phyloP scores from a whole-genome alignment of 768 basidiomycete genomes.

The Nevesoporus exiguus region DNA sequence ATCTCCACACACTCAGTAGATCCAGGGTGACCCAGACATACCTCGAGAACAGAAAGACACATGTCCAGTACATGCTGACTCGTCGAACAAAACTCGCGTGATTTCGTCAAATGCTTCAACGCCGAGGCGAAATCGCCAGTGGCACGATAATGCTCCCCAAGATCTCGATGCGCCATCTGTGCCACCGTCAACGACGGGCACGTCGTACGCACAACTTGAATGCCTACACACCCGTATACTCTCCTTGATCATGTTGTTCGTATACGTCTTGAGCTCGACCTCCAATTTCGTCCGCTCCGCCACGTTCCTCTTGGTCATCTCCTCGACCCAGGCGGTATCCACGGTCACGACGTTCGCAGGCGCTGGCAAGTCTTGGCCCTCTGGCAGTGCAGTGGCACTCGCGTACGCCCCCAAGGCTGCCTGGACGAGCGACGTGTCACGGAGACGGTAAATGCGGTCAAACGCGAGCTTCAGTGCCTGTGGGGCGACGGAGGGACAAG shows the following conservation, averaged over 20 bases:
- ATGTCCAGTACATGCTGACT: slow-evolving; percentile 92
- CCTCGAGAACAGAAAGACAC: slow-evolving; percentile 81
- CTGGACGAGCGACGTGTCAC: slow-evolving; percentile 64
- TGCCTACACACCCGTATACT: slow-evolving; percentile 74
- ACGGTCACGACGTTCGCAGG: slow-evolving; percentile 46
- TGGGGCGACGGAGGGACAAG: slow-evolving; percentile 65
- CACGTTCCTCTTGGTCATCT: slow-evolving; percentile 57
- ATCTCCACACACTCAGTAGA: not conserved
- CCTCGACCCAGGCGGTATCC: slow-evolving; percentile 74
- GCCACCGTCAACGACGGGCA: not conserved
- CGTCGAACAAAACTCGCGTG: slow-evolving; percentile 89
- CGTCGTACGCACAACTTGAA: not conserved
- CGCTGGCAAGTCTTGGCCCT: slow-evolving; percentile 42
- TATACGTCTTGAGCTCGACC: slow-evolving; percentile 91
- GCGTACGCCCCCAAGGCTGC: slow-evolving; percentile 54
- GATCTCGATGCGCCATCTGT: slow-evolving; percentile 88
- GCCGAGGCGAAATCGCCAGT: slow-evolving; percentile 69
- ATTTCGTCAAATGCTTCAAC: slow-evolving; percentile 84
- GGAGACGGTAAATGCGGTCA: slow-evolving; percentile 58
- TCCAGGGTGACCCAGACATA: slow-evolving; percentile 25
- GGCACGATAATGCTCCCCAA: slow-evolving; percentile 74
- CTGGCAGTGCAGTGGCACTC: slow-evolving; percentile 30
- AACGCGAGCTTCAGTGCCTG: slow-evolving; percentile 71
- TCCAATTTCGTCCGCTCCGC: slow-evolving; percentile 83
- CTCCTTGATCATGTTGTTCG: slow-evolving; percentile 98